Conservation (phyloP, 495 filamentous ascomycete species). For the Neurospora sp. region DNA sequence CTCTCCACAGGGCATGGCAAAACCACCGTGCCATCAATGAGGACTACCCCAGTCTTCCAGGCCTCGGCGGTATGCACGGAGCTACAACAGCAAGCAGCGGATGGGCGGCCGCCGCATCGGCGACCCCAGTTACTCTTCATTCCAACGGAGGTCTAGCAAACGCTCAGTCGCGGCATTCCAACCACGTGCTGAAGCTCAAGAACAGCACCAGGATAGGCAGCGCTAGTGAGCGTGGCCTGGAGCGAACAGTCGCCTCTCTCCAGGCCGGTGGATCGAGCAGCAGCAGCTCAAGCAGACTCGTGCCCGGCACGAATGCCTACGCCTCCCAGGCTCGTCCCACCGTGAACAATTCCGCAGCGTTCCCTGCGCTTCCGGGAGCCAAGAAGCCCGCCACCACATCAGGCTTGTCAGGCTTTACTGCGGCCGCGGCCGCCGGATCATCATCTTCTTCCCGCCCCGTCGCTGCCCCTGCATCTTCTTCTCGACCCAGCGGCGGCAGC, state of each 20-base stretch:
- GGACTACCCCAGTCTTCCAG: conserved; percentile 86
- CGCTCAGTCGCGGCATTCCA: conserved; percentile 25
- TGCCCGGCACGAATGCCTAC: conserved; percentile 35
- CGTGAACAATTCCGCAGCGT: conserved; percentile 22
- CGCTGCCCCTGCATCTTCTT: not conserved
- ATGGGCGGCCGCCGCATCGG: conserved; percentile 42
- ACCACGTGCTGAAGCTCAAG: conserved; percentile 37
- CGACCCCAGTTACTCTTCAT: conserved; percentile 20
- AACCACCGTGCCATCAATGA: conserved; percentile 94
- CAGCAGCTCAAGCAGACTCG: conserved; percentile 24
- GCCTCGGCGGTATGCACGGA: conserved; percentile 49
- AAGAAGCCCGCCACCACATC: conserved; percentile 38
- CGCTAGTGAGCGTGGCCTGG: conserved; percentile 1
- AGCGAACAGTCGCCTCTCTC: conserved; percentile 24
- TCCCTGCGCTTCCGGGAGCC: conserved; percentile 27
- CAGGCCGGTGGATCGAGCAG: conserved; percentile 40
- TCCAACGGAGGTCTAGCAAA: conserved; percentile 20
- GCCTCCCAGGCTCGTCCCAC: conserved; percentile 27
- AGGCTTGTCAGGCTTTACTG: conserved; percentile 23
- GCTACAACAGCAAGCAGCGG: conserved; percentile 36
- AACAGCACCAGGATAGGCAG: conserved; percentile 34
- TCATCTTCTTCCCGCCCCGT: not conserved
- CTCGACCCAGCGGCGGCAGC: conserved; percentile 9
- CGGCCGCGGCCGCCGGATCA: conserved; percentile 6
- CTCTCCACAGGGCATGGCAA: conserved; percentile 73